Conservation (phyloP, 2,329 filamentous ascomycete genomes). For the Boeremia exigua region DNA sequence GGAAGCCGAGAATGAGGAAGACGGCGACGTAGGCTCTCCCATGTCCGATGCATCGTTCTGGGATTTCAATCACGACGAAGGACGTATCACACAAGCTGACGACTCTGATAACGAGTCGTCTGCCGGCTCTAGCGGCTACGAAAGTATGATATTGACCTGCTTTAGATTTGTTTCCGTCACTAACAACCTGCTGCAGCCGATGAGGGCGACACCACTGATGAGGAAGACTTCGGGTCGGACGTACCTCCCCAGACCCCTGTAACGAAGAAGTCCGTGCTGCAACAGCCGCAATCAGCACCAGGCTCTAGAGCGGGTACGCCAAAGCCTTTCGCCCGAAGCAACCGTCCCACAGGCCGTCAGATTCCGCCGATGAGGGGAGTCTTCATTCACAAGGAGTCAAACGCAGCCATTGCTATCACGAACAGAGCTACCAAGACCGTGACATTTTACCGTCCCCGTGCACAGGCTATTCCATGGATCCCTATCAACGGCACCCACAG, state of each 20-base stretch:
- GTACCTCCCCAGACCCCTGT: constrained; percentile 55
- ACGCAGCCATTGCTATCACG: constrained; percentile 51
- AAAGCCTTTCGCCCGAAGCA: constrained; percentile 47
- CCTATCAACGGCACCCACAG: constrained; percentile 42
- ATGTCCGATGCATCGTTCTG: constrained; percentile 61
- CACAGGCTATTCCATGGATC: constrained; percentile 34
- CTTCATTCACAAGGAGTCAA: constrained; percentile 46
- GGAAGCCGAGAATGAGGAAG: constrained; percentile 58
- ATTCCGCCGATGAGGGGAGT: constrained; percentile 43
- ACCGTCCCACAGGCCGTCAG: constrained; percentile 33
- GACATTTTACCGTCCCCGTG: constrained; percentile 50
- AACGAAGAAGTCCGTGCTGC: constrained; percentile 53
- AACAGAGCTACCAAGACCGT: constrained; percentile 50
- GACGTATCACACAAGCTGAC: constrained; percentile 43
- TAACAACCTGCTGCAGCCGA: constrained; percentile 59
- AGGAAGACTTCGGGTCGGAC: constrained; percentile 53
- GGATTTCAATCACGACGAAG: constrained; percentile 64
- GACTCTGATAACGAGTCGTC: constrained; percentile 53
- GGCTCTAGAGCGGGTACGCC: constrained; percentile 46
- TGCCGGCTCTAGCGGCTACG: constrained; percentile 61
- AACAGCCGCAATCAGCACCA: constrained; percentile 55
- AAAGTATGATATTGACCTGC: constrained; percentile 57
- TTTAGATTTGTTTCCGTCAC: constrained; percentile 41
- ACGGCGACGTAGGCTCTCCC: constrained; percentile 54
- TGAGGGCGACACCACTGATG: constrained; percentile 66